Base-by-base conservation (phyloP, 1,284 basidiomycete genomes). In the Schizophyllum amplum region DNA sequence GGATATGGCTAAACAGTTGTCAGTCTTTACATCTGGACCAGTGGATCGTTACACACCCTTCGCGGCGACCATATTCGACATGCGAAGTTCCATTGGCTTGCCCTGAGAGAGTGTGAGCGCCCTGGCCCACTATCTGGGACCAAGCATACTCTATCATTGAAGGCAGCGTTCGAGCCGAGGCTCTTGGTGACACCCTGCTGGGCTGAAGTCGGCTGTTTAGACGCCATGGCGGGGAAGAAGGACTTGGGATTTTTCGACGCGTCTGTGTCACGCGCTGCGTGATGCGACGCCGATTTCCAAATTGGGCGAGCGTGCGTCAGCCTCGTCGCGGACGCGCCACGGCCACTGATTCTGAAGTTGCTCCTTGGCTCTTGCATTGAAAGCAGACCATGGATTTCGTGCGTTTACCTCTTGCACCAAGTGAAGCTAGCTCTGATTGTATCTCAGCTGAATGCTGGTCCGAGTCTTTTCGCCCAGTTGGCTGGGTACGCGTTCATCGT, bases 61-160 rank as follows among this genome's bases (percentile, higher is more conserved):
- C 24, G 94, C 94, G 48, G 94, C 94, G 61, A 94, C 88, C 91
- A 98, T 87, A 72, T 97, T 98, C 55, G 92, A 95, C 73, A 94
- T 75, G 62, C 94, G 84, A 64, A 97, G 87, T 74, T 98, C 94
- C 85, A 91, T 92, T 21, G 91, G 90, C 72, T 94, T 94, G 64
- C 90, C 88, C 89, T 92, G 33, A 49, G 48, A 52, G 56, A 56
- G 64, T 50, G 49, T 63, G 33, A 54, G 47, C 55, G 7, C 54
- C 49, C 5, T 33, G 24, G 59, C 7, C 50, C 47, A 48, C 52
- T 1, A 55, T 48, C n/a, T 55, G 55, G 27, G 46, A 27, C 7
- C 50, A 15, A 42, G 51, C 70, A 46, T 62, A 84, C 90, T 80
- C 88, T 92, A 76, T 92, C 90, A 72, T 91, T 90, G 72, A 92